Base-by-base conservation (phyloP, 768 basidiomycete genomes). In the Mycena galopus region DNA sequence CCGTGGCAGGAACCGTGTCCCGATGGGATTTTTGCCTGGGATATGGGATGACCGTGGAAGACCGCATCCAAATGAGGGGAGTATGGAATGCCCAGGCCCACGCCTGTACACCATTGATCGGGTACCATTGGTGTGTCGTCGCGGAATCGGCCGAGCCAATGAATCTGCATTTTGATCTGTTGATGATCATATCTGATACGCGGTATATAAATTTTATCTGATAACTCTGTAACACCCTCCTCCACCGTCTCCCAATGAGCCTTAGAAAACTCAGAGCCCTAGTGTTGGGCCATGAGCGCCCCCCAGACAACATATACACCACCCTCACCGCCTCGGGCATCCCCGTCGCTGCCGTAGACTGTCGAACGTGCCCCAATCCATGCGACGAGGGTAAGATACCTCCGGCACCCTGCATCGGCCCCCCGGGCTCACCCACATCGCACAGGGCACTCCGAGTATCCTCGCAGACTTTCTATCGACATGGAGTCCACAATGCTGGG, bases 401-500 rank as follows among this genome's bases (percentile, higher is more conserved):
- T 37, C 57, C 64, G 30, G 17, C n/a, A n/a, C 39, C 17, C 7
- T 42, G 44, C 11, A 25, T 65, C 73, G 76, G 79, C 79, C 78
- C 80, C 75, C 79, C 83, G 82, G 14, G 55, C 73, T 77, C 67
- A 77, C 67, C 65, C 58, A 53, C 71, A 73, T 72, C 74, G 44
- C 71, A 44, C 73, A 93, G 93, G 90, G 67, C 93, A 95, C 78
- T 90, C 93, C 64, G 91, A 91, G 55, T 95, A 93, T 76, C 91
- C 94, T 30, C 82, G 81, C 21, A 90, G 88, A 62, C 92, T 98
- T 78, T 89, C 90, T 44, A 84, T 94, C 37, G 97, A 99, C 83
- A 90, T 88, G 84, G 91, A 92, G 25, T 89, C 90, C 3, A 88
- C 93, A 57, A 90, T 99, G 90, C 83, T 96, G n/a, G 97, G 96